Conservation (phyloP, 805 yeast genomes). For the Suhomyces faveliae region DNA sequence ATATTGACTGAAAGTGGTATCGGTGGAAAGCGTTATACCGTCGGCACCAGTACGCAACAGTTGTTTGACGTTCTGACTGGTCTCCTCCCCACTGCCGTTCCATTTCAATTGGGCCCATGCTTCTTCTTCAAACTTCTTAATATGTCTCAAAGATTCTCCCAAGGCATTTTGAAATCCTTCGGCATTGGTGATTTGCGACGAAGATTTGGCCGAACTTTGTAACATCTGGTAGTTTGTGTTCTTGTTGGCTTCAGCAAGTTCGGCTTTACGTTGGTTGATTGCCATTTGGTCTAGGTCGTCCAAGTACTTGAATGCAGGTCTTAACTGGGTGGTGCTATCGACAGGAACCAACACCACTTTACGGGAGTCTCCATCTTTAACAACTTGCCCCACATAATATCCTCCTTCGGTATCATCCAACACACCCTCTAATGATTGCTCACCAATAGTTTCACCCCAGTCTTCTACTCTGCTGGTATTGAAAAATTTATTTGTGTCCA, state of each 20-base stretch:
- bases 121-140: conserved; percentile 42
- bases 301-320: conserved; percentile 79
- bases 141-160: conserved; percentile 40
- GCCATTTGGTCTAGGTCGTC: conserved; percentile 56
- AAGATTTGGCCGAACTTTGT: conserved; percentile 39
- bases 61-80: conserved; percentile 15
- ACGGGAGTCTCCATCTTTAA: conserved; percentile 20
- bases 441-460: conserved; percentile 59
- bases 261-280: conserved; percentile 39
- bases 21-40: conserved; percentile 18
- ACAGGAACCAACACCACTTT: conserved; percentile 66
- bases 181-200: conserved; percentile 18
- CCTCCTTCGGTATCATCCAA: conserved; percentile 53
- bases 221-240: conserved; percentile 37
- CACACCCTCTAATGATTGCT: conserved; percentile 72
- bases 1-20: conserved; percentile 26
- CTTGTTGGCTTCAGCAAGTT: conserved; percentile 28
- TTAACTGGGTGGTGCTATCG: conserved; percentile 66
- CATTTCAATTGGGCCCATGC: conserved; percentile 36
- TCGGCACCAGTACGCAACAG: conserved; percentile 17
- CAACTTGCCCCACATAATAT: conserved; percentile 33
- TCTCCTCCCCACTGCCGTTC: conserved; percentile 19
- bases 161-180: conserved; percentile 31
- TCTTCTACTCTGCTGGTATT: conserved; percentile 61
- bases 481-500: conserved; percentile 65